These are phyloP conservation scores for Aureobasidium sp. DNA, from an alignment of 2,329 filamentous ascomycete genomes.

Conservation along the genomic window DNA sequence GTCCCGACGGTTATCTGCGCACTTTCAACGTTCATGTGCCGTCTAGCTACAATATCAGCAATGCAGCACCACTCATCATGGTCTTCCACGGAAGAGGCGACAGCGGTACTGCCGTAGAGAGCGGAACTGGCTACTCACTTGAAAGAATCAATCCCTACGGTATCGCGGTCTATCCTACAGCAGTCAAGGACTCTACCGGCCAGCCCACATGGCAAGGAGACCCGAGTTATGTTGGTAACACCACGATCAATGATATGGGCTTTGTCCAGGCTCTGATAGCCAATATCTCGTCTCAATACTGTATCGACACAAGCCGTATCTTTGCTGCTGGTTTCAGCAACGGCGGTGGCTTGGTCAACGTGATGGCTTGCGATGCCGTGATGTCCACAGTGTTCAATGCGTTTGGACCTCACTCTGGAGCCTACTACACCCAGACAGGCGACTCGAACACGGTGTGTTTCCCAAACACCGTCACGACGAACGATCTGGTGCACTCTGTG, in stretches of 20 bases:
- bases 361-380: slow-evolving; percentile 39
- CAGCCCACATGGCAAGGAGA: slow-evolving; percentile 33
- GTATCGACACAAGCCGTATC: slow-evolving; percentile 37
- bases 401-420: slow-evolving; percentile 41
- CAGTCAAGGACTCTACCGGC: slow-evolving; percentile 21
- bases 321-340: slow-evolving; percentile 46
- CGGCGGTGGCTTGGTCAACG: slow-evolving; percentile 41
- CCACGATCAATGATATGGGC: slow-evolving; percentile 31
- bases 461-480: slow-evolving; percentile 17
- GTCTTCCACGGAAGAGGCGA: slow-evolving; percentile 41
- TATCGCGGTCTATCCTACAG: slow-evolving; percentile 40
- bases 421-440: slow-evolving; percentile 32
- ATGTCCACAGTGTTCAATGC: slow-evolving; percentile 38
- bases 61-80: slow-evolving; percentile 36
- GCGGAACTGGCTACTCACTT: slow-evolving; percentile 39
- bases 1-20: slow-evolving; percentile 24
- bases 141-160: slow-evolving; percentile 36
- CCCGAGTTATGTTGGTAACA: slow-evolving; percentile 30
- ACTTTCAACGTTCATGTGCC: slow-evolving; percentile 33
- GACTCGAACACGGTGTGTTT: slow-evolving; percentile 18
- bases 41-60: slow-evolving; percentile 31
- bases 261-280: slow-evolving; percentile 36
- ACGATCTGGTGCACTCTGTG: neutral
- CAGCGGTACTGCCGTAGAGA: slow-evolving; percentile 31
- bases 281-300: slow-evolving; percentile 31